These are phyloP conservation scores for Aspergillus latus DNA, from an alignment of 2,329 filamentous ascomycete genomes.

Conservation along the genomic window DNA sequence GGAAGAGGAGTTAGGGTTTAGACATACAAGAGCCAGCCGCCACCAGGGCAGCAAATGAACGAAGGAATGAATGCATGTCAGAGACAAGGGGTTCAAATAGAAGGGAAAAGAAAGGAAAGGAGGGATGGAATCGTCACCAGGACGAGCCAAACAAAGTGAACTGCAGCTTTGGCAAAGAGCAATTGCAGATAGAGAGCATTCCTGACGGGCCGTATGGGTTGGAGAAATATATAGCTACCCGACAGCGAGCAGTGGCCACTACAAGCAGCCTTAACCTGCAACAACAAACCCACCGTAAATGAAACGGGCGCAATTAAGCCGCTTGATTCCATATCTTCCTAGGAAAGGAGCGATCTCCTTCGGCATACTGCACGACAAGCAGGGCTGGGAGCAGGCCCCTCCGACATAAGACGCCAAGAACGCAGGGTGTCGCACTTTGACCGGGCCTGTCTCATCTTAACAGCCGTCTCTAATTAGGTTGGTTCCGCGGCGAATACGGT, in stretches of 20 bases:
- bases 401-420: neutral
- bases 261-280: no score
- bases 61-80: neutral
- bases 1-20: no score
- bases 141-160: neutral
- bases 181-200: neutral
- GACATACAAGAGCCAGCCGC: neutral
- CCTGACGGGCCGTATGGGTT: neutral
- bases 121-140: slow-evolving; percentile 1
- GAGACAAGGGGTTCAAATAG: neutral
- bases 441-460: neutral
- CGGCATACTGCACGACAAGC: no score
- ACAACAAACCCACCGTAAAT: no score
- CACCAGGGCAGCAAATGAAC: slow-evolving; percentile 1
- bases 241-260: neutral
- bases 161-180: neutral
- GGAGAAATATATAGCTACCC: neutral
- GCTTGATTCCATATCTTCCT: no score
- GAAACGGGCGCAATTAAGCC: no score
- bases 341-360: no score
- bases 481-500: neutral
- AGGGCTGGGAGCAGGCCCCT: no score
- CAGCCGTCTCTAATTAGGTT: neutral
- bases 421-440: neutral
- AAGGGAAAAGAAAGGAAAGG: neutral